Conservation (phyloP, 371 early-diverging fungal species). For the Mucor lusitanicus region DNA sequence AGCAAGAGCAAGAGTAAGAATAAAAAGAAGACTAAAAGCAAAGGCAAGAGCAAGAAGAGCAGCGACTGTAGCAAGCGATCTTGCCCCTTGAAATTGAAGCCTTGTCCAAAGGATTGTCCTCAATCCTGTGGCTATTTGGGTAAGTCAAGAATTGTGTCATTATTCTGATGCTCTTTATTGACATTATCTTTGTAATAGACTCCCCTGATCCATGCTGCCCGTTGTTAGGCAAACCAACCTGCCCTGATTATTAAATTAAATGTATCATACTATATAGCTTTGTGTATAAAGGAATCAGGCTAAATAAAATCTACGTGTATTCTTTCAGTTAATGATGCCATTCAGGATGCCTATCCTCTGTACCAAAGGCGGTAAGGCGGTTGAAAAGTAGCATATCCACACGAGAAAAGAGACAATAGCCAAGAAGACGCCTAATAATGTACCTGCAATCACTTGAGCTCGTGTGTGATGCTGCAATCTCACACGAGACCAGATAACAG, state of each 20-base stretch:
- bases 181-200: not conserved
- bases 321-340: not conserved
- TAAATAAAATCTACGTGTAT: not conserved
- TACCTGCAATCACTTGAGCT: constrained; percentile 55
- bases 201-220: constrained; percentile 20
- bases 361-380: not conserved
- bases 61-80: not conserved
- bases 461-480: constrained; percentile 51
- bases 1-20: not conserved
- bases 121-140: constrained; percentile 13
- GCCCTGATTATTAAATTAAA: constrained; percentile 4
- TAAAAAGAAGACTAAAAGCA: not conserved
- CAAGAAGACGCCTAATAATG: constrained; percentile 35
- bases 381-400: constrained; percentile 22
- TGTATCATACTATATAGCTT: not conserved
- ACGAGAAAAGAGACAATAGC: constrained; percentile 40
- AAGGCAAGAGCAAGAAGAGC: not conserved
- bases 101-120: constrained; percentile 16
- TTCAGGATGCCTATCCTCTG: not conserved
- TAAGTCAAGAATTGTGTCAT: not conserved
- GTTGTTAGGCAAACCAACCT: constrained; percentile 9
- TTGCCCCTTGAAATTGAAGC: not conserved
- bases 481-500: constrained; percentile 60
- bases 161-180: not conserved
- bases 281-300: not conserved